Percentiles rank a stretch among this genome's conserved stretches.
Conservation (phyloP, 2,329 filamentous ascomycete genomes). For the Cadophora malorum region DNA sequence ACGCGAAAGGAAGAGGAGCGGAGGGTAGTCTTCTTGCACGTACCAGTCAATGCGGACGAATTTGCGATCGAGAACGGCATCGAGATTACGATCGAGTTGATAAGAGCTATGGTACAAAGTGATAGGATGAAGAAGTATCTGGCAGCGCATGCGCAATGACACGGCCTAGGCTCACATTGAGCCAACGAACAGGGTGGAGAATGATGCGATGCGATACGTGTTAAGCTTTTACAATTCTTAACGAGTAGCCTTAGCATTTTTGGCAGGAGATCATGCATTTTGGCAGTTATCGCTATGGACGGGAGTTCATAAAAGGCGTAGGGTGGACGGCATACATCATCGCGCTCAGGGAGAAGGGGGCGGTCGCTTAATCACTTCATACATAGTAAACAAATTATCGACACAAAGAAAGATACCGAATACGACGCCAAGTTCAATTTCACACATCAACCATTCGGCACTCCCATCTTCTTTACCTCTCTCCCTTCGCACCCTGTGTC, state of each 20-base stretch:
- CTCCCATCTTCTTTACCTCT: too few relatives aligned
- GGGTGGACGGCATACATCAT: not conserved
- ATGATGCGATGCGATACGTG: not conserved
- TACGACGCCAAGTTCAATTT: not conserved
- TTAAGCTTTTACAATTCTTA: not conserved
- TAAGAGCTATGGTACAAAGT: conserved; percentile 61
- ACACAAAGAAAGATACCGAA: not conserved
- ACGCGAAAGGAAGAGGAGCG: conserved; percentile 53
- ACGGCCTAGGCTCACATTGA: not conserved
- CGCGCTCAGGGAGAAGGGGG: not conserved
- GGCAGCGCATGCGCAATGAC: not conserved
- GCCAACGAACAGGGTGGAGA: not conserved
- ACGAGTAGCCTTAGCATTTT: not conserved
- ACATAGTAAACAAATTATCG: not conserved
- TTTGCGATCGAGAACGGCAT: conserved; percentile 55
- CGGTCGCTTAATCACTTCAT: not conserved
- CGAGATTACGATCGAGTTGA: conserved; percentile 60
- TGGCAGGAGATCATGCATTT: not conserved
- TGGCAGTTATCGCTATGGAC: not conserved
- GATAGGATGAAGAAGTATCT: conserved; percentile 34
- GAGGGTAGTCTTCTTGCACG: conserved; percentile 74
- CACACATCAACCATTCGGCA: too few relatives aligned
- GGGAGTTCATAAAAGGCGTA: not conserved
- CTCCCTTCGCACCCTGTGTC: not conserved
- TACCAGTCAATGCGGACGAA: conserved; percentile 65